Evolutionary conservation across 75 land plant species (phyloP), one percentile per base, ranked within the genome.

Genomic region (Cupressus sempervirens): DNA sequence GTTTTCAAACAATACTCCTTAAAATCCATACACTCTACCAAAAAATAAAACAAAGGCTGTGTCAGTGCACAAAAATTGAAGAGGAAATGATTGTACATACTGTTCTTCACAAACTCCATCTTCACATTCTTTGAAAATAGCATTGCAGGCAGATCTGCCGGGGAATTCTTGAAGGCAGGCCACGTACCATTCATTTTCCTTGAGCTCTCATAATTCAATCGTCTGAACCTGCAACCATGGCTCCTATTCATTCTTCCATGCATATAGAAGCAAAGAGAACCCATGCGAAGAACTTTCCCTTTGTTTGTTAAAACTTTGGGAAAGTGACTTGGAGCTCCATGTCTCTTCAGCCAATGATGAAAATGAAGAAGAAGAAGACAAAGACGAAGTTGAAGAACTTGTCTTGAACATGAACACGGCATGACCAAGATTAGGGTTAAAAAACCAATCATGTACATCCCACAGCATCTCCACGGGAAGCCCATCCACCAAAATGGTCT

Each of bases 401-500:
- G 88, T 86, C 79, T 89, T 83, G 84, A 93, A 93, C 94, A 93
- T 86, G 84, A 93, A 91, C 58, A 89, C 91, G 34, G 88, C 90
- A 88, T 90, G 86, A 16, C 89, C 90, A 7, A 88, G 70, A 0
- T 84, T 20, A 0, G 91, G 88, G 81, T 88, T 91, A 86, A 90
- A 94, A 77, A 94, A 86, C 99, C 99, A 97, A 70, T 91, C 94
- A 83, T 95, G 94, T 52, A 97, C 95, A 86, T 96, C 98, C 98
- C 98, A 96, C 86, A 96, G 87, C 86, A 96, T 84, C 85, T 96
- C 95, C 82, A 96, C 93, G 58, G 95, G 89, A 85, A 89, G 85
- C 3, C 95, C 95, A 84, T 95, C 95, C 20, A 95, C 89, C 74
- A 93, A 84, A 46, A 95, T 91, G 1, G 91, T 95, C 88, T 96